Percentiles rank a stretch among this genome's conserved stretches.
These are phyloP conservation scores for Aspergillus novoparasiticus DNA, from an alignment of 2,329 filamentous ascomycete species.

Conservation along the genomic window DNA sequence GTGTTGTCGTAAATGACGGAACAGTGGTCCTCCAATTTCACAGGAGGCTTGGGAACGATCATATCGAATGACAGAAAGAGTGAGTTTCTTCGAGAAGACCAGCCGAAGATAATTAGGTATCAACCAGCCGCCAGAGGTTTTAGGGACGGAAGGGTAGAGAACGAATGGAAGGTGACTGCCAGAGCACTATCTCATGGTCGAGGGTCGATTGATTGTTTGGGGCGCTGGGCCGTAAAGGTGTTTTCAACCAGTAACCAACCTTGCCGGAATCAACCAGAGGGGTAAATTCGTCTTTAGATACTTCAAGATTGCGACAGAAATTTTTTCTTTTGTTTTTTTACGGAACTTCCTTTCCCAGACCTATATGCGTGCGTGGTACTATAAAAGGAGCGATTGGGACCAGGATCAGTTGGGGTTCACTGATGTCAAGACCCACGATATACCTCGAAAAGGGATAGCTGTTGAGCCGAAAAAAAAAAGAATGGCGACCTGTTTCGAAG, in stretches of 20 bases:
- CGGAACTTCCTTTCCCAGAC: neutral
- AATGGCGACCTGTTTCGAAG: constrained; percentile 19
- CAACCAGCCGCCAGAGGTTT: constrained; percentile 29
- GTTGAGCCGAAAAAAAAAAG: constrained; percentile 9
- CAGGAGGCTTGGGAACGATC: constrained; percentile 70
- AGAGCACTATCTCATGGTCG: constrained; percentile 41
- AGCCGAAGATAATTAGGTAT: constrained; percentile 31
- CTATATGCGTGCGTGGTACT: neutral
- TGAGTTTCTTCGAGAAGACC: constrained; percentile 28
- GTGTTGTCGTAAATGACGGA: constrained; percentile 78
- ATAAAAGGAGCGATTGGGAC: constrained; percentile 4
- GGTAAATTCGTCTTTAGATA: neutral
- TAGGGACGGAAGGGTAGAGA: constrained; percentile 18
- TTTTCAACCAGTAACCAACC: constrained; percentile 1
- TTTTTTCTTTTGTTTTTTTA: neutral
- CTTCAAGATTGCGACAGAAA: neutral
- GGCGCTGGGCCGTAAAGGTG: constrained; percentile 8
- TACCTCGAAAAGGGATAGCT: constrained; percentile 11
- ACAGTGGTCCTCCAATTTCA: constrained; percentile 75
- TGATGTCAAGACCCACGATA: constrained; percentile 8
- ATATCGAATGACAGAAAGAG: constrained; percentile 50
- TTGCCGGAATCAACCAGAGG: neutral
- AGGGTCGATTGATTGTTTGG: constrained; percentile 9
- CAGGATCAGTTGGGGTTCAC: neutral
- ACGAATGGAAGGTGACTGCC: constrained; percentile 33